Base-by-base conservation (phyloP, 768 basidiomycete species). In the Amanita pallidorosea region DNA sequence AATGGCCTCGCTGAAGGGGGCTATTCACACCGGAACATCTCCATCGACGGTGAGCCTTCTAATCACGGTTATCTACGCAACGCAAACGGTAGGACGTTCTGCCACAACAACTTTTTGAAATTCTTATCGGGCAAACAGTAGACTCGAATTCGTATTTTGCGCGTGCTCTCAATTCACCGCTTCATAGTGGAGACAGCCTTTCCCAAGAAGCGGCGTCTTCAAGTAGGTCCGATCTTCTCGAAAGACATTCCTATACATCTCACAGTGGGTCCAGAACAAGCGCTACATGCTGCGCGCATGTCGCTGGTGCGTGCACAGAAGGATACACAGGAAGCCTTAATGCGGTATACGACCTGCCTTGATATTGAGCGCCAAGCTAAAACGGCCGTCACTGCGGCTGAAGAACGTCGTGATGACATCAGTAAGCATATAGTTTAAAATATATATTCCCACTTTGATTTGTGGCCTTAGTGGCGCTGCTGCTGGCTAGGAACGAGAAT, bases 321-420 rank as follows among this genome's bases (percentile, higher is more conserved):
- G 58, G 83, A 85, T 45, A 81, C 83, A 0, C 81, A 85, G 57
- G 84, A 85, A 38, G 76, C 83, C 3, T 83, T 85, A 58, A 71
- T 80, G 60, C 69, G 77, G 46, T 87, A 87, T 58, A 85, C 78
- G 9, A 71, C 77, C 9, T 84, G 79, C 64, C 68, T 86, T 15
- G 83, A 87, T 58, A 67, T 76, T 9, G 85, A 88, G 60, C 69
- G 71, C 38, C 80, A 80, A 61, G 83, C 84, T 44, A 72, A 79
- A 57, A 76, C 79, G 56, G 79, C 81, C 53, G 79, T 86, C 9
- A 63, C 63, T 5, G 67, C 77, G 50, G 80, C 81, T 48, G 85
- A 86, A 58, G 82, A 81, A 62, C 78, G 81, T 44, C 75, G 83
- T 55, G 85, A 86, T 58, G 81, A 83, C 52, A 72, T 78, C 60